Conservation (phyloP, 2,329 filamentous ascomycete species). For the Cryoendolithus antarcticus region DNA sequence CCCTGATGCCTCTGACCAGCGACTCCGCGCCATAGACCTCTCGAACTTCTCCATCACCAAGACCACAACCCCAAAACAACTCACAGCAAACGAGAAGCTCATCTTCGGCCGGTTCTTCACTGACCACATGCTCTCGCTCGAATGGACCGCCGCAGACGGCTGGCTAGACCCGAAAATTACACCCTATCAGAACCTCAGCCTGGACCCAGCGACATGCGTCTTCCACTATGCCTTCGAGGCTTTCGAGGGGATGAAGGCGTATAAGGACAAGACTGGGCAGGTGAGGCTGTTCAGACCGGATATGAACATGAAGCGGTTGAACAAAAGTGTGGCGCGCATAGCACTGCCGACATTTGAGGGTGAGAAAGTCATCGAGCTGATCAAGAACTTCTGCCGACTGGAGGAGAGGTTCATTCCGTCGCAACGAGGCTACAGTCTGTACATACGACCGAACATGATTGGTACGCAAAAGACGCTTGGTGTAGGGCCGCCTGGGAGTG, state of each 20-base stretch:
- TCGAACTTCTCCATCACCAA: constrained; percentile 61
- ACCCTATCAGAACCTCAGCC: constrained; percentile 92
- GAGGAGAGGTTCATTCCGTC: constrained; percentile 85
- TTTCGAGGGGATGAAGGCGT: constrained; percentile 99
- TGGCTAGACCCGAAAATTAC: constrained; percentile 75
- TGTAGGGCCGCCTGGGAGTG: constrained; percentile 81
- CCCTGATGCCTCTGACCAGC: constrained; percentile 34
- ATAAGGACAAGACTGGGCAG: constrained; percentile 69
- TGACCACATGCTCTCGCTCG: constrained; percentile 92
- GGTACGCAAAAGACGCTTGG: constrained; percentile 91
- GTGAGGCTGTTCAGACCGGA: constrained; percentile 86
- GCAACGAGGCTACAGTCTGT: constrained; percentile 78
- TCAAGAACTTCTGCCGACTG: constrained; percentile 64
- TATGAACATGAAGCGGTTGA: constrained; percentile 91
- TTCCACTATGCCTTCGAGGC: constrained; percentile 98
- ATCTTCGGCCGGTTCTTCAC: constrained; percentile 88
- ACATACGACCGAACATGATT: constrained; percentile 92
- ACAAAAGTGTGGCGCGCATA: constrained; percentile 82
- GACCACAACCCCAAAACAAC: constrained; percentile 61
- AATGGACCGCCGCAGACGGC: constrained; percentile 78
- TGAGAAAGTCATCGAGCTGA: constrained; percentile 63
- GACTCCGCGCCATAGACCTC: constrained; percentile 61
- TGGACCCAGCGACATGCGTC: constrained; percentile 91
- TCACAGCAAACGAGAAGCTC: constrained; percentile 65
- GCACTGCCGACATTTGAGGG: constrained; percentile 78